Evolutionary conservation across 768 basidiomycete genomes (phyloP), one percentile per base, ranked within the genome.

Genomic region (Lentinus tigrinus): DNA sequence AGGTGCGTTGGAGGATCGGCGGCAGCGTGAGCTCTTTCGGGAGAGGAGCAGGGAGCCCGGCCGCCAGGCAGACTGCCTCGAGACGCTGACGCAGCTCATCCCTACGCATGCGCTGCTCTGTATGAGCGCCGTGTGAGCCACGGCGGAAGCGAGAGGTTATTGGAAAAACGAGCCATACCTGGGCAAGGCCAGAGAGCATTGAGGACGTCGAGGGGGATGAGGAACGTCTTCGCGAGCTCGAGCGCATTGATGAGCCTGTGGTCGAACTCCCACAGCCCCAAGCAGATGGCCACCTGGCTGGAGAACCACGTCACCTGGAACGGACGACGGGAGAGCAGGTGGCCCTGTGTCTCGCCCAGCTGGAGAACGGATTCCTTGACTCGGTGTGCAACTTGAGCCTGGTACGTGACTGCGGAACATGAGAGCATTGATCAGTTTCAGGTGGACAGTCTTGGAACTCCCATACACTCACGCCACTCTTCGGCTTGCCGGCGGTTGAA

Each of bases 401-500:
- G 88, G 64, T 91, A 86, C 60, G 77, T 81, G 13, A 91, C 89
- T 91, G 62, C 3, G 16, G 37, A 8, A 47, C 4, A 44, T 37
- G 36, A n/a, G 38, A 4, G 13, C 11, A 27, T 28, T 39, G 27
- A 58, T 51, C 51, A 47, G 40, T 52, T 34, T n/a, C n/a, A n/a
- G 47, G 44, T 26, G 19, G 44, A 26, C 44, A 26, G 24, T 11
- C 17, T 27, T 3, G 34, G 14, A 34, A 37, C 17, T 7, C 17
- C 23, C 16, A 37, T n/a, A 16, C 7, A 84, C 89, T 70, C 72
- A 92, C 90, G 75, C 90, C 90, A 92, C 65, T 91, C 87, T 63
- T 88, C 84, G 0, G 86, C 85, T 57, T 90, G 87, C 64, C 83
- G 82, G 6, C 84, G 83, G 57, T 82, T 88, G 75, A 89, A 87